Evolutionary conservation across 2,329 filamentous ascomycete genomes (phyloP), one percentile per base, ranked within the genome.

Genomic region (Cladophialophora yegresii): DNA sequence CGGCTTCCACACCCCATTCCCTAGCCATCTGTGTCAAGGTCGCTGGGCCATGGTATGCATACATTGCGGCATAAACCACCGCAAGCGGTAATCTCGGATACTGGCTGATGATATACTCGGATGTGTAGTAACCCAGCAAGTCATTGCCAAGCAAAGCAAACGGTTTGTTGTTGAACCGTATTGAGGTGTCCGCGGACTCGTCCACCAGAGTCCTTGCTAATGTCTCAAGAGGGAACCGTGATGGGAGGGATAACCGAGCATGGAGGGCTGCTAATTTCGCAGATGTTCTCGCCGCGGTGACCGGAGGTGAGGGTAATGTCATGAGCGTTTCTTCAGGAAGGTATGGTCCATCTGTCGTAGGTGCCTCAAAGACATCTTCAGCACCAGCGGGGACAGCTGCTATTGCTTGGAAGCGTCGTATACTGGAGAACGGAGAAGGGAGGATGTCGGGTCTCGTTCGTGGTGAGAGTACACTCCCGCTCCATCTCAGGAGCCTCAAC

Each of bases 251-350:
- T 67, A 99, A 85, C 77, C 95, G 90, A 72, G 93, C 91, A 77
- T 97, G 93, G 53, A 99, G 86, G 69, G 95, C 93, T 69, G 92
- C 88, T 72, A 99, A 89, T 81, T 97, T 98, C 67, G 92, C 88
- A 54, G 93, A 98, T 70, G 82, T 77, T 65, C 83, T 79, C 50
- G 92, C 89, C 70, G 83, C 83, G 72, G 84, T 80, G 70, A 87
- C 86, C 61, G 85, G 85, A 70, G 92, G 91, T 73, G 91, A 93
- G 59, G 91, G 89, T 69, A 89, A 82, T 67, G 78, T 76, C 62
- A 78, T 76, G 69, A 75, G 72, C 63, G 73, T 69, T 71, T 74
- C 69, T 72, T 71, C 71, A 65, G 71, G 68, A 66, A 74, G 68
- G 71, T 72, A 72, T 10, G 72, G 62, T 62, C 73, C 69, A 47